Evolutionary conservation across 2,329 filamentous ascomycete species (phyloP).

Genomic region (Cercospora beticola): DNA sequence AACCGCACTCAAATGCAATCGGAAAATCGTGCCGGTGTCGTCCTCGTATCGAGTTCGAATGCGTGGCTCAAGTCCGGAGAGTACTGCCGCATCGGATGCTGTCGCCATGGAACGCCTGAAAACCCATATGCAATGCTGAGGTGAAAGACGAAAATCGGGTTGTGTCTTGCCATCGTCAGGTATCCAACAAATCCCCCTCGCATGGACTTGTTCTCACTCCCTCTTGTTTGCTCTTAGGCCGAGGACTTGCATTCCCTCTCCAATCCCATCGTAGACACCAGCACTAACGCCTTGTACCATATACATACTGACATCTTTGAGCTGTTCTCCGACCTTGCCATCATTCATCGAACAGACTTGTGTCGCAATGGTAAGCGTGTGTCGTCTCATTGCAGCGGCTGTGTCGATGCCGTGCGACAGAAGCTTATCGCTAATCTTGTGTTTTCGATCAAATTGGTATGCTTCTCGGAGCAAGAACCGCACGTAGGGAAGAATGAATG

Average conservation of each 20-base stretch:
- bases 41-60: background rate
- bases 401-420: constrained; percentile 54
- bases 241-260: constrained; percentile 53
- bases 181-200: background rate
- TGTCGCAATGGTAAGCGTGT: constrained; percentile 53
- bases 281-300: constrained; percentile 63
- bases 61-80: background rate
- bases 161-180: background rate
- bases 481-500: constrained; percentile 62
- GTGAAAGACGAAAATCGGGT: background rate
- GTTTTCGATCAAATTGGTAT: constrained; percentile 64
- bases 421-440: constrained; percentile 62
- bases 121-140: background rate
- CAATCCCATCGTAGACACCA: constrained; percentile 65
- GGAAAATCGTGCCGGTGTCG: background rate
- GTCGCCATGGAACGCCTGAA: background rate
- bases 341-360: constrained; percentile 62
- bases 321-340: constrained; percentile 60
- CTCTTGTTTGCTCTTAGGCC: constrained; percentile 32
- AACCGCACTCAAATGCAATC: background rate
- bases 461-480: constrained; percentile 54
- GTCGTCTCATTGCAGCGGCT: constrained; percentile 55
- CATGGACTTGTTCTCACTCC: background rate
- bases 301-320: constrained; percentile 60
- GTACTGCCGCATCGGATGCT: background rate